Percentiles rank a stretch among this genome's conserved stretches.
Conservation (phyloP, 2,329 filamentous ascomycete species). For the Tympanopsis confertula region DNA sequence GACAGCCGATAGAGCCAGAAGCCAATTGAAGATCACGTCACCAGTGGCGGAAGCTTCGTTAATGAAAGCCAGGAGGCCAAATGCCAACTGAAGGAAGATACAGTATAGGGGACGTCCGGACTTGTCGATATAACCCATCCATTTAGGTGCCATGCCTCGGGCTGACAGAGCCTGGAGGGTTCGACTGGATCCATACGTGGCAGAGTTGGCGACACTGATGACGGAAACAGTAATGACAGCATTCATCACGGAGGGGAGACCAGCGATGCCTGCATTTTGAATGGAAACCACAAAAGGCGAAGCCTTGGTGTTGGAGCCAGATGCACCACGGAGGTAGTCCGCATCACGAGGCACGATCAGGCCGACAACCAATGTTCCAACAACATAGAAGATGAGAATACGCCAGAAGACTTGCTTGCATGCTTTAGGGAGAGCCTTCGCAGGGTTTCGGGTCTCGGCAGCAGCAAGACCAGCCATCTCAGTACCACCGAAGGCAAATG, state of each 20-base stretch:
- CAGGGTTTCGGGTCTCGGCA: slow-evolving; percentile 67
- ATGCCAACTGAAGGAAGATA: slow-evolving; percentile 55
- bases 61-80: slow-evolving; percentile 64
- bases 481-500: slow-evolving; percentile 60
- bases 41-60: slow-evolving; percentile 54
- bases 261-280: slow-evolving; percentile 67
- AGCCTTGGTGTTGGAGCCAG: slow-evolving; percentile 55
- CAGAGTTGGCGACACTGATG: slow-evolving; percentile 80
- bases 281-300: slow-evolving; percentile 94
- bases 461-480: slow-evolving; percentile 68
- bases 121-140: slow-evolving; percentile 73
- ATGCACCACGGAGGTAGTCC: slow-evolving; percentile 45
- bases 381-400: slow-evolving; percentile 80
- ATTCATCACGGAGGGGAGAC: slow-evolving; percentile 83
- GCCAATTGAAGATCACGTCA: slow-evolving; percentile 43
- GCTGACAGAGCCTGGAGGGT: slow-evolving; percentile 84
- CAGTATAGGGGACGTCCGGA: slow-evolving; percentile 61
- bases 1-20: slow-evolving; percentile 64
- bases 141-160: slow-evolving; percentile 67
- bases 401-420: slow-evolving; percentile 95
- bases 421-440: slow-evolving; percentile 72
- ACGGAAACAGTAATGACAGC: slow-evolving; percentile 87
- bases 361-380: slow-evolving; percentile 56
- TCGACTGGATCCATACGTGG: slow-evolving; percentile 81
- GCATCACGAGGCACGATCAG: slow-evolving; percentile 66